Evolutionary conservation across 2,329 filamentous ascomycete species (phyloP).

Genomic region (Phoma sp.): DNA sequence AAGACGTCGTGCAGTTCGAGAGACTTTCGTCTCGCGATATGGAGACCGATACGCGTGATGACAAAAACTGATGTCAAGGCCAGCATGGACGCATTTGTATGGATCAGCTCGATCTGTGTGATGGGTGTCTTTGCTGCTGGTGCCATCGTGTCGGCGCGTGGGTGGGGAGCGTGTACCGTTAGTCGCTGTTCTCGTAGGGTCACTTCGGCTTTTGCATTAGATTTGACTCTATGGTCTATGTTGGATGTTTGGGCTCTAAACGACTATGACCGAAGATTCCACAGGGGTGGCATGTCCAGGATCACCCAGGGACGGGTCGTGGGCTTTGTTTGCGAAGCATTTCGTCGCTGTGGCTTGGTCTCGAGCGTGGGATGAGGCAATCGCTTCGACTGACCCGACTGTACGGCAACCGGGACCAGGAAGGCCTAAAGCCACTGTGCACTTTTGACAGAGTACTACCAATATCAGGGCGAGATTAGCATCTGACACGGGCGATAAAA

Average conservation of each 20-base stretch:
- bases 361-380: too few species aligned
- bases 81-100: background rate
- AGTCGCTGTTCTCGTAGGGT: background rate
- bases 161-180: background rate
- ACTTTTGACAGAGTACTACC: too few species aligned
- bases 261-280: background rate
- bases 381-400: too few species aligned
- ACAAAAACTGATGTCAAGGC: background rate
- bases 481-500: too few species aligned
- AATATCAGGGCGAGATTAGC: too few species aligned
- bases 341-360: too few species aligned
- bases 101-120: background rate
- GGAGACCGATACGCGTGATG: background rate
- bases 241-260: background rate
- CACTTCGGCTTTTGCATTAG: background rate
- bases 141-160: background rate
- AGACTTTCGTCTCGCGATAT: background rate
- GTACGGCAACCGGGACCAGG: too few species aligned
- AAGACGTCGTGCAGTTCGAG: background rate
- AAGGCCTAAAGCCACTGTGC: too few species aligned
- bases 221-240: background rate
- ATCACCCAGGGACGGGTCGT: background rate
- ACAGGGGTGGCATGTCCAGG: background rate
- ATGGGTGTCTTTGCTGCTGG: background rate
- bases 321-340: background rate